Evolutionary conservation across 2,329 filamentous ascomycete species (phyloP), one percentile per base, ranked within the genome.

Genomic region (Thelonectria discophora): DNA sequence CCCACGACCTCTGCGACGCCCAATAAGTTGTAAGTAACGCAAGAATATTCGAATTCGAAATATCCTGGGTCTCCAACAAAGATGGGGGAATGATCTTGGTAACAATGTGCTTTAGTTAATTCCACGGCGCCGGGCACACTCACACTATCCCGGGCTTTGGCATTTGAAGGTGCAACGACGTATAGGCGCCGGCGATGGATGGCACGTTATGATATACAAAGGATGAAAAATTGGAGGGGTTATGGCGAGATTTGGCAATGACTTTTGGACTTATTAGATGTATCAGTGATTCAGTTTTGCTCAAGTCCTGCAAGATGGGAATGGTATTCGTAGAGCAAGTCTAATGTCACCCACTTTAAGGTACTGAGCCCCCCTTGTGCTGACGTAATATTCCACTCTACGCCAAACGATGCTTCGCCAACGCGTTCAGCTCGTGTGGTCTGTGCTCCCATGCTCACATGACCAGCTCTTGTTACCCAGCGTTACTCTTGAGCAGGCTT

Each of bases 1-100:
- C 92, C 93, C 37, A 91, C 92, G 60, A 92, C 90, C 61, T 88
- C 88, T 66, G 87, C 87, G 34, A 82, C 85, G 43, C 81, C 81
- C 49, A 94, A 92, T 85, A 93, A 94, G 84, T 87, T 96, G 85
- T 96, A 89, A 88, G 84, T 84, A 64, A 55, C 13, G 54, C 45
- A 43, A 54, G 58, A 58, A 58, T 54, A 64, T 53, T 62, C 62
- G 50, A 50, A 60, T 60, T 65, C 47, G 61, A 50, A 53, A 53
- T 12, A 13, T 13, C 42, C 55, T 60, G 62, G 55, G 55, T 60
- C 45, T 57, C 55, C 45, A 50, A 50, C 21, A 39, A 40, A 21
- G 43, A 10, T n/a, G 24, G 55, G 52, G 58, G 40, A 61, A 24
- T n/a, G 49, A n/a, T 45, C 45, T 65, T 52, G 51, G 66, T 72